Evolutionary conservation across 2,329 filamentous ascomycete genomes (phyloP), one percentile per base, ranked within the genome.

Genomic region (Xylaria sp.): DNA sequence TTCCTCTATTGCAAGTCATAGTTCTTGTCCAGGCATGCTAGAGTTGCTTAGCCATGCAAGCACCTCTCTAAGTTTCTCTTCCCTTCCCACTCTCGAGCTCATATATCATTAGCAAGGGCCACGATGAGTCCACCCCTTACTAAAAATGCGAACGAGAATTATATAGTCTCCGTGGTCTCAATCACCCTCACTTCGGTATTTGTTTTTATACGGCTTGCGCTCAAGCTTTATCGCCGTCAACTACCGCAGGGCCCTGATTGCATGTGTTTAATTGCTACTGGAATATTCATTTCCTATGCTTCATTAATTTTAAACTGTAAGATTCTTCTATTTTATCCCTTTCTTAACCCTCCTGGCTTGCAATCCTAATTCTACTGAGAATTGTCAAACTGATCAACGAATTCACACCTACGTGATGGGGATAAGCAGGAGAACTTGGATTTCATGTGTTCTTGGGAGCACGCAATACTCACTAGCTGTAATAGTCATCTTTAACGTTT

Each of bases 401-500:
- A 5, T 5, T 18, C 39, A 18, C 39, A n/a, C 15, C 6, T 3
- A 46, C 41, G 6, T 46, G 15, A 46, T 8, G 15, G 15, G 18
- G 15, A 46, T 15, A n/a, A 46, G 15, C 18, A 31, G n/a, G 51
- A 49, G 20, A 13, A 8, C 23, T 25, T 9, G 7, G 18, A 23
- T 49, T 49, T 49, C 48, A 25, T 20, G 12, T 25, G 2, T 25
- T 25, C 2, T 49, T 28, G 6, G 9, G 10, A 6, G 31, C 12
- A 5, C 15, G 13, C 6, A 6, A 28, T 36, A 6, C 60, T 62
- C 20, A 63, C 61, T 63, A 7, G 9, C 9, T 31, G 28, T 1
- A 31, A 23, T 23, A 64, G 62, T 59, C 28, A 65, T 65, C n/a
- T 59, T 65, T 23, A 54, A 65, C n/a, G 48, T 65, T 18, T 65